These are phyloP conservation scores for Ogataea pini DNA, from an alignment of 805 yeast genomes.

Conservation along the genomic window DNA sequence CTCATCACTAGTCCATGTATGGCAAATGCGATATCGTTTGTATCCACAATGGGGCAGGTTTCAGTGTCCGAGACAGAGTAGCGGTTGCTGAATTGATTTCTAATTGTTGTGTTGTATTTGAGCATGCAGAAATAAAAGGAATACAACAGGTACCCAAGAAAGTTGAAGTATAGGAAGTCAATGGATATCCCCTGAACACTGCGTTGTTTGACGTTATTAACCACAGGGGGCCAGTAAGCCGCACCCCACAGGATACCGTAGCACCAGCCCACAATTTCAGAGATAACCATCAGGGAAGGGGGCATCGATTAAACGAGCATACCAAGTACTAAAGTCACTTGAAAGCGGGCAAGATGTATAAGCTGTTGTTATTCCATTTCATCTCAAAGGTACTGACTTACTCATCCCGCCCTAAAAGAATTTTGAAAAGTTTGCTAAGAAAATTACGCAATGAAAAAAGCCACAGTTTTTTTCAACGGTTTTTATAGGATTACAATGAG, in stretches of 20 bases:
- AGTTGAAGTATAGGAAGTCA: constrained; percentile 26
- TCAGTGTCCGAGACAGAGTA: constrained; percentile 10
- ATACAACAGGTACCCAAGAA: constrained; percentile 25
- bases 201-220: constrained; percentile 20
- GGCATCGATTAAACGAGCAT: neutral
- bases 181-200: constrained; percentile 28
- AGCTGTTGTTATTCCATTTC: too few species aligned
- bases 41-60: constrained; percentile 20
- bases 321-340: too few species aligned
- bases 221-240: constrained; percentile 27
- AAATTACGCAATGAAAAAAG: neutral
- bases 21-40: constrained; percentile 26
- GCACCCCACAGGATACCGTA: constrained; percentile 26
- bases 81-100: constrained; percentile 22
- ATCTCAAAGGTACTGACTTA: neutral
- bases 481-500: neutral
- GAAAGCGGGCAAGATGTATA: too few species aligned
- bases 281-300: neutral
- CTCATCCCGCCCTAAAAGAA: too few species aligned
- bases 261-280: constrained; percentile 20
- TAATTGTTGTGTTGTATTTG: constrained; percentile 19
- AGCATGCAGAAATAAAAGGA: constrained; percentile 20
- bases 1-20: constrained; percentile 22
- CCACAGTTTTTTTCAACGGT: neutral
- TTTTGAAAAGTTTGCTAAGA: too few species aligned